Evolutionary conservation across 2,329 filamentous ascomycete species (phyloP).

Genomic region (Monilinia polystroma): DNA sequence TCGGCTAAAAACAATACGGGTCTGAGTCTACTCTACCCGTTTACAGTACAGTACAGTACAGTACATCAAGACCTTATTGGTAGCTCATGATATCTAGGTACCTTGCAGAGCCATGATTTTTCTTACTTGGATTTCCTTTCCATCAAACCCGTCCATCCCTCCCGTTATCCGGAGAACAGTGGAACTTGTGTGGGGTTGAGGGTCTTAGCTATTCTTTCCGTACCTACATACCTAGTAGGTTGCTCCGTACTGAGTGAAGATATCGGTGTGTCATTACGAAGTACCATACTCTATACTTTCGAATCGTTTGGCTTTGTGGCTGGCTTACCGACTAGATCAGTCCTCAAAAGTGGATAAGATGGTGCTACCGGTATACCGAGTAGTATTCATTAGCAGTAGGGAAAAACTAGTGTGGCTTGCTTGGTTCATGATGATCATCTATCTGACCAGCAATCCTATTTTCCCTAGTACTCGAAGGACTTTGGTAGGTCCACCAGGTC

Average conservation of each 20-base stretch:
- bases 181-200: constrained; percentile 1
- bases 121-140: background rate
- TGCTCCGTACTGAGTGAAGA: background rate
- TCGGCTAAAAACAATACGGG: background rate
- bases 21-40: too few species aligned
- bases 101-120: background rate
- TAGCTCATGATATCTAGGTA: too few species aligned
- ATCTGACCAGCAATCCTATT: too few species aligned
- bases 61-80: too few species aligned
- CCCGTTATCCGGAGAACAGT: constrained; percentile 10
- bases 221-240: too few species aligned
- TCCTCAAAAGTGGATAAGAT: constrained; percentile 6
- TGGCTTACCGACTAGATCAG: background rate
- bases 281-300: too few species aligned
- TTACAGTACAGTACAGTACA: too few species aligned
- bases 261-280: too few species aligned
- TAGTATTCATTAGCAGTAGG: too few species aligned
- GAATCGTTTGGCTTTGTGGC: background rate
- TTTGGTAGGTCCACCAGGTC: too few species aligned
- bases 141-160: background rate
- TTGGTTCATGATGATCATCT: background rate
- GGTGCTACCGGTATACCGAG: background rate
- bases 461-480: too few species aligned
- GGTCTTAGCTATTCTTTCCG: background rate
- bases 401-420: too few species aligned